Base-by-base conservation (phyloP, 352 stramenopile species). In the Globisporangium perplexum region DNA sequence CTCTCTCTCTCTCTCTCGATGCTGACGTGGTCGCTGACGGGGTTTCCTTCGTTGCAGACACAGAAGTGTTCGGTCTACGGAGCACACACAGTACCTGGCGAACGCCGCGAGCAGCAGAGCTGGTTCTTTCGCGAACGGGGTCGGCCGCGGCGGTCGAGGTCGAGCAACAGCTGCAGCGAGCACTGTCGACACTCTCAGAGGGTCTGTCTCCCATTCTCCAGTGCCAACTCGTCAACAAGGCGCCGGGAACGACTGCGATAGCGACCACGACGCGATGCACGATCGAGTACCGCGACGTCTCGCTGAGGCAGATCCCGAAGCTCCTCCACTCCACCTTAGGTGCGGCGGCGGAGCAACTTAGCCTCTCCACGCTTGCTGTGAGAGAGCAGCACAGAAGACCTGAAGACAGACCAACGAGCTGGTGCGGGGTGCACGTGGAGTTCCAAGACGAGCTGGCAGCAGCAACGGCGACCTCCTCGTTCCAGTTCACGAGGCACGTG, bases 21-120 rank as follows among this genome's bases (percentile, higher is more conserved):
- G 15, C 15, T 43, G 20, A 39, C 14, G 23, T 11, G 41, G 38
- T 1, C 31, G 10, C 33, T 48, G 33, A n/a, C 33, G 12, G 18
- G 36, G 2, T 26, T 26, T 17, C 10, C 1, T 45, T 7, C 4
- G 47, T 18, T 4, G 24, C 30, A 53, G 33, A 22, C 12, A 38
- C 47, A n/a, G 24, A 31, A 7, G 33, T 35, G 7, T 24, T 62
- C 33, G 44, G 11, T 3, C 49, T 62, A 7, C 42, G 15, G 7
- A 62, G 56, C 31, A 43, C 23, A 10, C 56, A 62, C 26, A 24
- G 42, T 33, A 53, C 56, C n/a, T 62, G 50, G 48, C 24, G 44
- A 1, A 50, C 30, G 4, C 12, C 15, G 30, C 49, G 42, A n/a
- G 5, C 35, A 17, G 45, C 50, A 45, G 26, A 49, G 11, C 18